Evolutionary conservation across 768 basidiomycete species (phyloP).

Genomic region (Mycena vulgaris): DNA sequence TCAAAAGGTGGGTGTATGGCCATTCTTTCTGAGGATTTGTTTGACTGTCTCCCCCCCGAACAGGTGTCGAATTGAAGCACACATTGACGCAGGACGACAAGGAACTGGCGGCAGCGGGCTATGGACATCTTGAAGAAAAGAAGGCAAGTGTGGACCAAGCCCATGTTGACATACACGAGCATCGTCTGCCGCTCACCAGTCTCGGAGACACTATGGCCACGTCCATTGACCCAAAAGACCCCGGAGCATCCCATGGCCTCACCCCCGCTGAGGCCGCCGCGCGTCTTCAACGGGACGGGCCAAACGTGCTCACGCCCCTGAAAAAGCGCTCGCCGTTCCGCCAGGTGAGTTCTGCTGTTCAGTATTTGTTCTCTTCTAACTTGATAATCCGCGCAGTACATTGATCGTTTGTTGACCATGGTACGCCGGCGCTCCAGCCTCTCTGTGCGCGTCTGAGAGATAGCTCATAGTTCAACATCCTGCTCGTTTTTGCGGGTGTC

Average conservation of each 20-base stretch:
- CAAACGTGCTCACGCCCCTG: constrained; percentile 76
- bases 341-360: constrained; percentile 60
- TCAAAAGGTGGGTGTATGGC: constrained; percentile 57
- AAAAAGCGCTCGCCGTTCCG: constrained; percentile 76
- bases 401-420: constrained; percentile 73
- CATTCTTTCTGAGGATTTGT: not conserved
- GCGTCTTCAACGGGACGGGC: constrained; percentile 70
- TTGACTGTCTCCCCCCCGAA: constrained; percentile 4
- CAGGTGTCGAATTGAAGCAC: constrained; percentile 65
- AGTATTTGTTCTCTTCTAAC: constrained; percentile 31
- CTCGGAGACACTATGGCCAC: constrained; percentile 62
- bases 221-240: constrained; percentile 67
- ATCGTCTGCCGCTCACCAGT: constrained; percentile 59
- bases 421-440: constrained; percentile 43
- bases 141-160: constrained; percentile 57
- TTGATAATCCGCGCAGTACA: constrained; percentile 59
- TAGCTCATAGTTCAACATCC: constrained; percentile 67
- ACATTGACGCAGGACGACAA: constrained; percentile 78
- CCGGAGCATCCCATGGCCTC: constrained; percentile 66
- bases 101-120: constrained; percentile 78
- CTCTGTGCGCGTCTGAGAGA: constrained; percentile 41
- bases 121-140: constrained; percentile 68
- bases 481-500: constrained; percentile 76
- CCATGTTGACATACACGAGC: constrained; percentile 73
- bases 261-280: constrained; percentile 65